A percentile compares a stretch with the other conserved stretches of the same genome.
Evolutionary conservation across 2,329 filamentous ascomycete species (phyloP).

Genomic region (Phialemoniopsis sp.): DNA sequence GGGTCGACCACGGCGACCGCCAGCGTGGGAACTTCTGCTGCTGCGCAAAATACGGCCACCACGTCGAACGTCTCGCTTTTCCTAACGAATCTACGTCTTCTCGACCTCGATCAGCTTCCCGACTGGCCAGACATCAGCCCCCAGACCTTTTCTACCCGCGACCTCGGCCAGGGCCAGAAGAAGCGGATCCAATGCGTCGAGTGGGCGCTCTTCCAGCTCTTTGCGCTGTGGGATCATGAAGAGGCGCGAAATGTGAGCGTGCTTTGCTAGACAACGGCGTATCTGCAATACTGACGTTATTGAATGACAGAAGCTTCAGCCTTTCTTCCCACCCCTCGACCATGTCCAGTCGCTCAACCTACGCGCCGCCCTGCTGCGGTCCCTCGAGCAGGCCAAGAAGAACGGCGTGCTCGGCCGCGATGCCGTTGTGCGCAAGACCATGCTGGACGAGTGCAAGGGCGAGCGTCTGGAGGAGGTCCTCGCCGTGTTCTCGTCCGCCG

Average conservation of each 20-base stretch:
- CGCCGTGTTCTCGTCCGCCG: constrained; percentile 76
- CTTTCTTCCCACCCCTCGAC: constrained; percentile 87
- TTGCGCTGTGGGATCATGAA: constrained; percentile 75
- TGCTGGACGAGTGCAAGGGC: constrained; percentile 94
- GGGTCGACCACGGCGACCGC: neutral
- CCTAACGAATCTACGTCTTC: constrained; percentile 75
- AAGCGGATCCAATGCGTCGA: constrained; percentile 79
- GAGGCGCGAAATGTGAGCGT: constrained; percentile 64
- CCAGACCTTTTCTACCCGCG: constrained; percentile 64
- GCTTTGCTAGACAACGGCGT: neutral
- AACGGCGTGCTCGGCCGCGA: constrained; percentile 78
- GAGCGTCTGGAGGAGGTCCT: constrained; percentile 86
- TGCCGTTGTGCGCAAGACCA: constrained; percentile 80
- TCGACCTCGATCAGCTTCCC: constrained; percentile 69
- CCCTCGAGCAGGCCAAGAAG: constrained; percentile 83
- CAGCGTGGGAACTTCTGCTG: neutral
- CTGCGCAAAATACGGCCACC: constrained; percentile 9
- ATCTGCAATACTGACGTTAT: neutral
- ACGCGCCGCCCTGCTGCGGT: constrained; percentile 76
- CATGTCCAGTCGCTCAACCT: constrained; percentile 89
- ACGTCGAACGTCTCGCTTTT: constrained; percentile 62
- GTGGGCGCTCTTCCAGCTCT: constrained; percentile 88
- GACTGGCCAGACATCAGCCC: constrained; percentile 78
- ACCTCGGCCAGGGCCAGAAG: constrained; percentile 71
- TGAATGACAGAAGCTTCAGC: constrained; percentile 73